Evolutionary conservation across 768 basidiomycete species (phyloP).

Genomic region (Leccinum fibrillosum): DNA sequence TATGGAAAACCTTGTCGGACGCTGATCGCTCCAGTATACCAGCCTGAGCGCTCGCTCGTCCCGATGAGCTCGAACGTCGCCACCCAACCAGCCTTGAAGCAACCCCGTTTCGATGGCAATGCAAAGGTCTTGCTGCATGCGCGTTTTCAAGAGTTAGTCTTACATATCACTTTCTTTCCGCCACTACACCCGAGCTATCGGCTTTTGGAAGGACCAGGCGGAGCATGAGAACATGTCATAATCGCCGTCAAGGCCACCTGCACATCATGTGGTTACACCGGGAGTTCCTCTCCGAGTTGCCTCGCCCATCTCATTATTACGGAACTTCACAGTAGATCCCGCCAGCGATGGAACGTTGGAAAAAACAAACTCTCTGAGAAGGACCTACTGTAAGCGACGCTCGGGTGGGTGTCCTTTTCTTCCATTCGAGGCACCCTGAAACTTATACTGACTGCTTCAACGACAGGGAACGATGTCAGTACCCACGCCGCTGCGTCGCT

Average conservation of each 20-base stretch:
- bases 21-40: background rate
- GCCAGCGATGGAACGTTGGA: background rate
- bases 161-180: background rate
- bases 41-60: background rate
- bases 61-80: background rate
- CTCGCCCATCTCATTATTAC: background rate
- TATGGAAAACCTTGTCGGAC: constrained; percentile 8
- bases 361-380: background rate
- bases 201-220: background rate
- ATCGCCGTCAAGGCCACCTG: background rate
- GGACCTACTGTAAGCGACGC: background rate
- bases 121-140: background rate
- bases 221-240: constrained; percentile 3
- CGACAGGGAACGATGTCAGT: background rate
- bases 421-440: background rate
- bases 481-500: background rate
- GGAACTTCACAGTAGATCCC: background rate
- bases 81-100: background rate
- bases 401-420: background rate
- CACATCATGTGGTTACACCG: background rate
- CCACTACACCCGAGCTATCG: background rate
- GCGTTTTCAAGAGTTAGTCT: background rate
- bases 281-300: background rate
- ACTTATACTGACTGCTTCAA: background rate
- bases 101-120: background rate